These are phyloP conservation scores for Pleurotus eryngii DNA, from an alignment of 768 basidiomycete species.

Conservation along the genomic window DNA sequence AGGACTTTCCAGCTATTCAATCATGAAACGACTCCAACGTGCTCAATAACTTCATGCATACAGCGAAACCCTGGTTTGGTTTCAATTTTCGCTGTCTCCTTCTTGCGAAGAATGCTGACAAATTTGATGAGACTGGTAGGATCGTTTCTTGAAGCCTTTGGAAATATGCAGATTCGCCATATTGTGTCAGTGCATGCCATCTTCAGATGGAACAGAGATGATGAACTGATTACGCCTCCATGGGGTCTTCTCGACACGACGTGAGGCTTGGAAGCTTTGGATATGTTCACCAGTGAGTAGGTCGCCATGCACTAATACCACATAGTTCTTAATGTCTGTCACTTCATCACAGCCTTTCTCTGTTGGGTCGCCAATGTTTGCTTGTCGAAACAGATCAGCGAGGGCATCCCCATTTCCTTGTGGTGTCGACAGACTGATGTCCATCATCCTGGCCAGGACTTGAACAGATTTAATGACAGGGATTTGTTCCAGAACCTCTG, in stretches of 20 bases:
- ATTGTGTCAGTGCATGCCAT: constrained; percentile 26
- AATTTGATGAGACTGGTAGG: constrained; percentile 16
- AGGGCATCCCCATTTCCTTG: constrained; percentile 18
- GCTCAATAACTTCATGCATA: constrained; percentile 32
- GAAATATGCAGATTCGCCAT: constrained; percentile 19
- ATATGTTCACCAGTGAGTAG: constrained; percentile 17
- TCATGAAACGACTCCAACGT: constrained; percentile 21
- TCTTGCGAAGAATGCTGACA: constrained; percentile 20
- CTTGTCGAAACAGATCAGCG: constrained; percentile 15
- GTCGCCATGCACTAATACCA: constrained; percentile 23
- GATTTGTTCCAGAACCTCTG: constrained; percentile 21
- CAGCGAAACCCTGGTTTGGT: constrained; percentile 29
- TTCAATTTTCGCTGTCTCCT: constrained; percentile 27
- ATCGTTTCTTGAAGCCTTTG: constrained; percentile 12
- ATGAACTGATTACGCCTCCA: constrained; percentile 16
- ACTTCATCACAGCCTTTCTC: not conserved
- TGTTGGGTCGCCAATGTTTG: constrained; percentile 19
- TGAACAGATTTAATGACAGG: constrained; percentile 19
- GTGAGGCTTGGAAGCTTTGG: constrained; percentile 1
- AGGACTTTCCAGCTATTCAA: constrained; percentile 29
- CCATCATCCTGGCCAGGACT: constrained; percentile 17
- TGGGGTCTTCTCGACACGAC: constrained; percentile 14
- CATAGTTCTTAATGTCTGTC: constrained; percentile 9
- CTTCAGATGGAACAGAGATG: constrained; percentile 23
- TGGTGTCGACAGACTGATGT: constrained; percentile 20